Evolutionary conservation across 768 basidiomycete genomes (phyloP).

Genomic region (Trametes elegans): DNA sequence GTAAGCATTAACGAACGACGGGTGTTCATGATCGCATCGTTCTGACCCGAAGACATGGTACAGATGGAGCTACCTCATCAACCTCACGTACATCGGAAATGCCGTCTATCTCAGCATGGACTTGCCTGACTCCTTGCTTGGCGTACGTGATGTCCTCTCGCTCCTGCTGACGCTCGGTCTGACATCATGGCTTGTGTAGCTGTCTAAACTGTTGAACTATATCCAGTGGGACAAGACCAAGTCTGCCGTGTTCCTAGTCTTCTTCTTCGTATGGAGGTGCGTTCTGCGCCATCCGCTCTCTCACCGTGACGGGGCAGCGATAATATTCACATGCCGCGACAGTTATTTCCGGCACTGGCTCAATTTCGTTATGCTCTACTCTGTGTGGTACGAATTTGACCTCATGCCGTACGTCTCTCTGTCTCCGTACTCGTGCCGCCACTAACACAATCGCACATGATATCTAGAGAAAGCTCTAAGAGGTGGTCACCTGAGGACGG

Average conservation of each 20-base stretch:
- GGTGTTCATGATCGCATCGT: no score
- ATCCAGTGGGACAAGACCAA: constrained; percentile 67
- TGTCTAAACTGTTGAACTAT: constrained; percentile 89
- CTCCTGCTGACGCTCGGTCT: not conserved
- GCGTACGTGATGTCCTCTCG: constrained; percentile 45
- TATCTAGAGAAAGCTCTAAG: constrained; percentile 48
- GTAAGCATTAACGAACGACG: constrained; percentile 40
- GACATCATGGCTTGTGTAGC: constrained; percentile 36
- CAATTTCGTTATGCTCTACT: constrained; percentile 83
- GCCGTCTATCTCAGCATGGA: constrained; percentile 98
- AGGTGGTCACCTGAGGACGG: constrained; percentile 62
- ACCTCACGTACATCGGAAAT: constrained; percentile 85
- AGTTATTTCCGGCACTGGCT: constrained; percentile 95
- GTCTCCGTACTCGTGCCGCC: no score
- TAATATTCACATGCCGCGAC: not conserved
- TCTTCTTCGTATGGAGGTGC: constrained; percentile 80
- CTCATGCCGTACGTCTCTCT: constrained; percentile 71
- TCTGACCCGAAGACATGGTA: no score
- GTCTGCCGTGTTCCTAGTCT: constrained; percentile 56
- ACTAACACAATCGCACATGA: not conserved
- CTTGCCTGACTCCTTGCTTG: constrained; percentile 85
- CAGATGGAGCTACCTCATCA: constrained; percentile 83
- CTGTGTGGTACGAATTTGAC: constrained; percentile 78
- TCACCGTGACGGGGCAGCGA: not conserved
- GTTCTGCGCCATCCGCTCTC: constrained; percentile 31